Evolutionary conservation across 371 early-diverging fungal genomes (phyloP), one percentile per base, ranked within the genome.

Genomic region (Batkoa obscura): DNA sequence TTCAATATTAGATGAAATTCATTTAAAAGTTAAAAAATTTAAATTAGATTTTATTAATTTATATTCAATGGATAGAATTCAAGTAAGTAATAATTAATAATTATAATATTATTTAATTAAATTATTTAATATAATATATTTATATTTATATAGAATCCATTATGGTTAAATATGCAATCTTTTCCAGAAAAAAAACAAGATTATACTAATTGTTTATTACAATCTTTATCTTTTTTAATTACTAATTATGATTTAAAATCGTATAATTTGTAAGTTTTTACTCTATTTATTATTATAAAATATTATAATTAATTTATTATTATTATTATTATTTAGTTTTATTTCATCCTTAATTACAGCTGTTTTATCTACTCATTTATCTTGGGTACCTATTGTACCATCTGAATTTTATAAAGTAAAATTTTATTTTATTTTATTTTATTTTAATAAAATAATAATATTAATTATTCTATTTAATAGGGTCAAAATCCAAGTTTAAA

Each of bases 161-260:
- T 80, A 35, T 80, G 80, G 80, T 60, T 80, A 32, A 78, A 78
- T 56, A 78, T 78, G 63, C 72, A 72, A 33, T 76, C 80, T 37
- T 80, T 74, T 60, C 78, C 80, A 4, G 70, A 71, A 15, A 69
- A 69, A 43, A 68, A 69, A 55, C 58, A 70, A 1, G 60, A 67
- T 0, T 74, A 74, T 52, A 67, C 72, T 6, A 58, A 66, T 10
- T 72, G 65, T 34, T 62, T 80, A 31, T 61, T 80, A 52, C 63
- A 60, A 41, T 77, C 78, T 57, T 61, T 80, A 5, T 58, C 67
- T 57, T 62, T 64, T 49, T 60, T 80, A 13, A 64, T 80, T 56
- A 65, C 69, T 2, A 65, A 67, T 34, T 68, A 59, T 56, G 67
- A 75, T 48, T 69, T 64, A 36, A 65, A 66, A 36, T 43, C 61